Evolutionary conservation across 1,284 basidiomycete genomes (phyloP), one percentile per base, ranked within the genome.

Genomic region (Puccinia horiana): DNA sequence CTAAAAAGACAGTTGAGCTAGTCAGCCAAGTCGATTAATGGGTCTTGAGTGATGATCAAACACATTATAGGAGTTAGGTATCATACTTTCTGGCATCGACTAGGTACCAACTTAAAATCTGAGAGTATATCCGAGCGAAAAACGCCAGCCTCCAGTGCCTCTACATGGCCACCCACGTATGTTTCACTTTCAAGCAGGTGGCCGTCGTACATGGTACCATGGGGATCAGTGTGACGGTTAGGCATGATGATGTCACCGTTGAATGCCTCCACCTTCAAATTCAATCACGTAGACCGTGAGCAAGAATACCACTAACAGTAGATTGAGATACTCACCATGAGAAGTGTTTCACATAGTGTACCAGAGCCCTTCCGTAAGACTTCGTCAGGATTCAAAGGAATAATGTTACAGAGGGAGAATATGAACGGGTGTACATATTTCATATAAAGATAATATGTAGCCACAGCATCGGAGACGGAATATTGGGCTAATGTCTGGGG

Each of bases 341-440:
- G 90, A 77, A 99, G 89, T 0, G 97, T 99, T 88, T 99, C 97
- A 86, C 97, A 99, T 26, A 99, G 89, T 0, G 97, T 99, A 29
- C 97, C 97, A 84, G 91, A 94, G 47, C 97, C 97, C 88, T 99
- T 99, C 69, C 97, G 90, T 85, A 99, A 88, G 4, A 99, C 97
- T 85, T 99, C 97, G 85, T 99, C 97, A 1, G 97, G 95, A 85
- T 93, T 93, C 82, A 99, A 90, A 23, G 97, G 97, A 85, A 99
- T 99, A 87, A 99, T 99, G 89, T 98, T 99, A 89, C 97, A 99
- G 49, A 99, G 89, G 37, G 96, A 99, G 89, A 99, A 99, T 85
- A 99, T 95, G 90, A 99, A 99, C 0, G 97, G 97, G 86, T 99
- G 96, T 16, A 99, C 96, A 86, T 99, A 99, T 94, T 99, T 99